These are phyloP conservation scores for Edaphochlamys debaryana DNA, from an alignment of 139 green algal genomes.

Conservation along the genomic window DNA sequence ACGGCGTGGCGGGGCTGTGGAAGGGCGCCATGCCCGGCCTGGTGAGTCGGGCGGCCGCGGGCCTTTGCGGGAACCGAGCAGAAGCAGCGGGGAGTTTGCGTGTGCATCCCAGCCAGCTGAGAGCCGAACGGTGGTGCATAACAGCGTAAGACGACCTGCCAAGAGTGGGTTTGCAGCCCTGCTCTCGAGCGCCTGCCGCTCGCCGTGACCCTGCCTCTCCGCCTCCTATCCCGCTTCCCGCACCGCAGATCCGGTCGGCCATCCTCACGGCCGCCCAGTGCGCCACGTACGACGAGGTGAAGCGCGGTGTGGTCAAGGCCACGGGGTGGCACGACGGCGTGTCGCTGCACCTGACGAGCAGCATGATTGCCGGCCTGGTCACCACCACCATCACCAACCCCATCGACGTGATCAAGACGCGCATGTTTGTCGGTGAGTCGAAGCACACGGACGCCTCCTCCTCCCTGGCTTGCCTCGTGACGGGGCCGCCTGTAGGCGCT, in stretches of 20 bases:
- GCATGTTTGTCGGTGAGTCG: slow-evolving; percentile 71
- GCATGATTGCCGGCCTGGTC: slow-evolving; percentile 84
- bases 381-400: slow-evolving; percentile 90
- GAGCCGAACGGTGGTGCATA: no score
- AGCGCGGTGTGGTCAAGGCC: slow-evolving; percentile 34
- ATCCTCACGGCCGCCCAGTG: slow-evolving; percentile 86
- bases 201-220: no score
- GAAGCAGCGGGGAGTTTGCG: no score
- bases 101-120: no score
- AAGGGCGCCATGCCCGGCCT: slow-evolving; percentile 78
- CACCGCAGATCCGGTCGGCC: slow-evolving; percentile 68
- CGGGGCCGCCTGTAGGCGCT: no score
- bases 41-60: slow-evolving; percentile 42
- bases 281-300: slow-evolving; percentile 88
- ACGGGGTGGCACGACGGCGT: slow-evolving; percentile 70
- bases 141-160: no score
- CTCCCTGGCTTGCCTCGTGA: no score
- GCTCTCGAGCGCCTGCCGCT: no score
- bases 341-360: slow-evolving; percentile 67
- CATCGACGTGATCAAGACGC: slow-evolving; percentile 90
- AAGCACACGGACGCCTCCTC: no score
- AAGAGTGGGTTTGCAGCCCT: no score
- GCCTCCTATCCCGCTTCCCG: no score
- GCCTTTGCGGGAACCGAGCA: no score
- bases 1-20: slow-evolving; percentile 85